Base-by-base conservation (phyloP, 2,329 filamentous ascomycete genomes). In the Paraphaeosphaeria minitans region DNA sequence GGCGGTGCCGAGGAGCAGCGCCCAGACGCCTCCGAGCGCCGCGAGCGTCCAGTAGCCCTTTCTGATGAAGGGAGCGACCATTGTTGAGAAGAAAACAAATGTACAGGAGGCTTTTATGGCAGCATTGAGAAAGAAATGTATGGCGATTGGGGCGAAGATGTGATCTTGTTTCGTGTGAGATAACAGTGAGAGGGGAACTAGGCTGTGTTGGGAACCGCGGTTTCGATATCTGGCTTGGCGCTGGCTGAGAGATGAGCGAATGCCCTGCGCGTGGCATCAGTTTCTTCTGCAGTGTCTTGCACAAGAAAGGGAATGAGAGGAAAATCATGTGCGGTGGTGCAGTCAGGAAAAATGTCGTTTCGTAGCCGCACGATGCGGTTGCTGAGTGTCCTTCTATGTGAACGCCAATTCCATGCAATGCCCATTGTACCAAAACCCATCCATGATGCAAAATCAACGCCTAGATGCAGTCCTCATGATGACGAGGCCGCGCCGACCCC, bases 21-120 rank as follows among this genome's bases (percentile, higher is more conserved):
- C 78, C 77, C 95, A 96, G 27, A 90, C 67, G 41, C 84, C 84
- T 8, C 91, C 80, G 14, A 87, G 82, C 16, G 82, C 81, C 7
- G 75, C 72, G 19, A 80, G 68, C 8, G 69, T 57, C 72, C 74
- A 77, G 56, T 77, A 79, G 41, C 71, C 73, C 53, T 75, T 78
- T 39, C 66, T 66, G 42, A 77, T 61, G 39, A 74, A 65, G 7
- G 70, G 64, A 43, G 68, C 58, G 10, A 74, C 54, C 75, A 77
- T 77, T 13, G 13, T 33, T 3, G 22, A 8, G 16, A n/a, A 39
- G 29, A 8, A 12, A 10, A 31, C 9, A 4, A 6, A 31, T 31
- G 10, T 31, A 31, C 29, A 31, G 9, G 4, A 10, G 8, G 10
- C 24, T 27, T 27, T 31, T 31, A 31, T 5, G 29, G 29, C 29